Percentiles rank a stretch among this genome's conserved stretches.
Conservation (phyloP, 306 rosid genomes). For the Prunus mira region DNA sequence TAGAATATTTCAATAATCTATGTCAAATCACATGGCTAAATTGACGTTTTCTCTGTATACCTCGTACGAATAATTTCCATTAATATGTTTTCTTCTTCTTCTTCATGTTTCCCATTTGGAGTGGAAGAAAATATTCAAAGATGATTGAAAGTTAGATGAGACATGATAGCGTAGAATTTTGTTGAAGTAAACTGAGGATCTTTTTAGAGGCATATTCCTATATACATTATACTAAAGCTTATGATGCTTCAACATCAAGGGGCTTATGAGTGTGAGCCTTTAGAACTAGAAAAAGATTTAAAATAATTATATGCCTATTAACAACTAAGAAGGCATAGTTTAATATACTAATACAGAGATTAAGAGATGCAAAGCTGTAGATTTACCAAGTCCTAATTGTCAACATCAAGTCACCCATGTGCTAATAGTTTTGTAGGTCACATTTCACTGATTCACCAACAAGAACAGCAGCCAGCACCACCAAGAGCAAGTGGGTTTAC, state of each 20-base stretch:
- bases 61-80: too few species aligned
- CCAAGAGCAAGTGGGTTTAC: slow-evolving; percentile 16
- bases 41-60: too few species aligned
- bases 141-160: slow-evolving; percentile 8
- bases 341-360: neutral
- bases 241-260: slow-evolving; percentile 30
- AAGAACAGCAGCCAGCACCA: slow-evolving; percentile 33
- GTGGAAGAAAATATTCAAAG: neutral
- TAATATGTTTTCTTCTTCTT: too few species aligned
- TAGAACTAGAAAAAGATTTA: slow-evolving; percentile 4
- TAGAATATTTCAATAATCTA: too few species aligned
- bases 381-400: slow-evolving; percentile 3
- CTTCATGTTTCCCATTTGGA: too few species aligned
- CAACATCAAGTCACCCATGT: slow-evolving; percentile 23
- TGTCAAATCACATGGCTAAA: too few species aligned
- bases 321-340: slow-evolving; percentile 12
- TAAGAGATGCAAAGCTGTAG: too few species aligned
- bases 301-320: neutral
- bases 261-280: slow-evolving; percentile 8
- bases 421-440: slow-evolving; percentile 9
- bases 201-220: slow-evolving; percentile 22
- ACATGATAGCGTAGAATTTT: neutral
- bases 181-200: slow-evolving; percentile 15
- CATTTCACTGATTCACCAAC: slow-evolving; percentile 24
- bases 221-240: neutral